Evolutionary conservation across 139 green algal genomes (phyloP).

Genomic region (Chlorella ohadii): DNA sequence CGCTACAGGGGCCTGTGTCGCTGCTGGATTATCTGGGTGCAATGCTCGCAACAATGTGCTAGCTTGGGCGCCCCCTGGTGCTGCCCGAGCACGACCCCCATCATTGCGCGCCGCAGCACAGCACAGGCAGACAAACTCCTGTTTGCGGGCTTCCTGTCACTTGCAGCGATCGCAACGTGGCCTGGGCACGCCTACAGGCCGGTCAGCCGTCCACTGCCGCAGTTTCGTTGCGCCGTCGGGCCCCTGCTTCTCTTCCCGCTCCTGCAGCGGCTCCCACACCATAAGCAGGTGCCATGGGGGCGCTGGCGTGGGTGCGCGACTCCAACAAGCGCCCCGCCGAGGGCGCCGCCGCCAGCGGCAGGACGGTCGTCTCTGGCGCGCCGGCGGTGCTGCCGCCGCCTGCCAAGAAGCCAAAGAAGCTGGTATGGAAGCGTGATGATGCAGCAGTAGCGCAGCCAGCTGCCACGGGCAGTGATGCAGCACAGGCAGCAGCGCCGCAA

Average conservation of each 20-base stretch:
- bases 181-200: no score
- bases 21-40: background rate
- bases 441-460: background rate
- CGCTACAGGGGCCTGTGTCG: background rate
- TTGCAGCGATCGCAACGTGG: no score
- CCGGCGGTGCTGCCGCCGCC: constrained; percentile 24
- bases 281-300: background rate
- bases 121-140: no score
- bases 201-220: background rate
- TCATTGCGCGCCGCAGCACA: no score
- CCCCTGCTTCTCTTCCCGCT: background rate
- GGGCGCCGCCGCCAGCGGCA: background rate
- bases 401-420: constrained; percentile 21
- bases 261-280: no score
- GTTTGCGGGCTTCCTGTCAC: no score
- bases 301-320: constrained; percentile 29
- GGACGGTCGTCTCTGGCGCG: constrained; percentile 21
- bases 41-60: no score
- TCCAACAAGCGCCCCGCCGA: background rate
- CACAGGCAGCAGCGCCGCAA: background rate
- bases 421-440: constrained; percentile 23
- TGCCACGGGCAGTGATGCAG: background rate
- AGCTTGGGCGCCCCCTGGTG: no score
- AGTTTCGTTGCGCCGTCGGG: background rate
- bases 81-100: no score